A percentile compares a stretch with the other conserved stretches of the same genome.
Conservation (phyloP, 1,284 basidiomycete species). For the Cryptococcus wingfieldii region DNA sequence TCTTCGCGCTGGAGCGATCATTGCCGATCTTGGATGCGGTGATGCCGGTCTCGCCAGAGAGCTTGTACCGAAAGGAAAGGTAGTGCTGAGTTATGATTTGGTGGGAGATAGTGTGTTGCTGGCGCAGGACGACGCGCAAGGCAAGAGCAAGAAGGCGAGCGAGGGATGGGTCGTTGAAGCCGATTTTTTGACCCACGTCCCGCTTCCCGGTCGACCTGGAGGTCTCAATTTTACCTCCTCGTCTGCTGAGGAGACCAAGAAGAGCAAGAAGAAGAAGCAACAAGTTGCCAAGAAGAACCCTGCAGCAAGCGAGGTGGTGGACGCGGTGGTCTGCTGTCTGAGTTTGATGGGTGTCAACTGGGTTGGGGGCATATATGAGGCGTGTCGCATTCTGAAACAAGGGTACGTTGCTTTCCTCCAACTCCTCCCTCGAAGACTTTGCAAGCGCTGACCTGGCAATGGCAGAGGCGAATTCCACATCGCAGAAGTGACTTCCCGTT, state of each 20-base stretch:
- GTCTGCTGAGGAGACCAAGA: slow-evolving; percentile 10
- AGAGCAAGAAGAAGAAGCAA: slow-evolving; percentile 46
- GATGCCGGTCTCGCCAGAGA: slow-evolving; percentile 81
- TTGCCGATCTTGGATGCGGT: slow-evolving; percentile 93
- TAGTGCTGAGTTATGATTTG: slow-evolving; percentile 75
- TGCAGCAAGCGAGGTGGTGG: slow-evolving; percentile 59
- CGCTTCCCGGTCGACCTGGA: slow-evolving; percentile 72
- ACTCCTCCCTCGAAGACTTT: background rate
- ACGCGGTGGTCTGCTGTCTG: slow-evolving; percentile 87
- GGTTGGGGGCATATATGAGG: slow-evolving; percentile 83
- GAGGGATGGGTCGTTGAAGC: slow-evolving; percentile 70
- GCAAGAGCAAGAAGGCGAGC: slow-evolving; percentile 53
- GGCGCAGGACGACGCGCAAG: background rate
- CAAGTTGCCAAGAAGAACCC: slow-evolving; percentile 1
- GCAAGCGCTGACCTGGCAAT: background rate
- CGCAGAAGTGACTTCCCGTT: slow-evolving; percentile 92
- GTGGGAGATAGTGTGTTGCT: slow-evolving; percentile 57
- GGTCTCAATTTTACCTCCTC: slow-evolving; percentile 7
- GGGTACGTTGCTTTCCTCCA: slow-evolving; percentile 57
- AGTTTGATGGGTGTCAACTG: slow-evolving; percentile 98
- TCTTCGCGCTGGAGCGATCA: slow-evolving; percentile 64
- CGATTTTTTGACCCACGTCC: slow-evolving; percentile 69
- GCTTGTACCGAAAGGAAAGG: slow-evolving; percentile 60
- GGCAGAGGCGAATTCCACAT: slow-evolving; percentile 79
- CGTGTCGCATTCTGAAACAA: slow-evolving; percentile 74